These are phyloP conservation scores for Colletotrichum sp. DNA, from an alignment of 2,329 filamentous ascomycete genomes.

Conservation along the genomic window DNA sequence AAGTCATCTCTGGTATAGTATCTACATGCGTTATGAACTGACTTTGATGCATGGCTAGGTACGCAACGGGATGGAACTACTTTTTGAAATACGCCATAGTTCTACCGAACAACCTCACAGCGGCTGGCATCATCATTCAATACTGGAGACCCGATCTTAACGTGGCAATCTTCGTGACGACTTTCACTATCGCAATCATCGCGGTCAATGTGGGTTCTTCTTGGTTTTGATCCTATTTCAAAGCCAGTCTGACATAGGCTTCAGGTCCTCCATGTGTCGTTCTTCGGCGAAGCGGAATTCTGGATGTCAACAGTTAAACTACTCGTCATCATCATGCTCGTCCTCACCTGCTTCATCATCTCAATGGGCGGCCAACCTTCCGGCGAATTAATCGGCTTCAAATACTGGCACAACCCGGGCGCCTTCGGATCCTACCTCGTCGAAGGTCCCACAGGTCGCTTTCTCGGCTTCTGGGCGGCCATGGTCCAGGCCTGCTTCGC, in stretches of 20 bases:
- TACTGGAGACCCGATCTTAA: conserved; percentile 43
- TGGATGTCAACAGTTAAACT: conserved; percentile 51
- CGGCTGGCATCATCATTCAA: conserved; percentile 39
- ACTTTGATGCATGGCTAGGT: conserved; percentile 22
- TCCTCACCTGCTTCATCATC: conserved; percentile 41
- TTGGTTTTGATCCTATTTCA: no score
- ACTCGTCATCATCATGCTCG: conserved; percentile 44
- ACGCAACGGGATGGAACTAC: conserved; percentile 52
- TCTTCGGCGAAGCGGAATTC: conserved; percentile 54
- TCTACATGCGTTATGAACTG: neutral
- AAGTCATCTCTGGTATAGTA: neutral
- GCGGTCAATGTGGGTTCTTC: conserved; percentile 32
- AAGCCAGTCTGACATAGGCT: no score
- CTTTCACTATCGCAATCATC: conserved; percentile 39
- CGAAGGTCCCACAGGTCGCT: conserved; percentile 38
- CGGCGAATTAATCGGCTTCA: conserved; percentile 43
- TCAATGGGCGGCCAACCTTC: conserved; percentile 43
- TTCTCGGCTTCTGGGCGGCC: conserved; percentile 44
- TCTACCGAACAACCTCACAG: conserved; percentile 43
- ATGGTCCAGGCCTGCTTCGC: conserved; percentile 43
- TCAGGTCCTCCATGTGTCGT: conserved; percentile 37
- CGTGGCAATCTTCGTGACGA: conserved; percentile 40
- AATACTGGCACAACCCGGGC: conserved; percentile 47
- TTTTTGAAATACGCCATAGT: conserved; percentile 48
- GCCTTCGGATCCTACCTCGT: conserved; percentile 42